Evolutionary conservation across 306 rosid genomes (phyloP), one percentile per base, ranked within the genome.

Genomic region (Arachis stenosperma): DNA sequence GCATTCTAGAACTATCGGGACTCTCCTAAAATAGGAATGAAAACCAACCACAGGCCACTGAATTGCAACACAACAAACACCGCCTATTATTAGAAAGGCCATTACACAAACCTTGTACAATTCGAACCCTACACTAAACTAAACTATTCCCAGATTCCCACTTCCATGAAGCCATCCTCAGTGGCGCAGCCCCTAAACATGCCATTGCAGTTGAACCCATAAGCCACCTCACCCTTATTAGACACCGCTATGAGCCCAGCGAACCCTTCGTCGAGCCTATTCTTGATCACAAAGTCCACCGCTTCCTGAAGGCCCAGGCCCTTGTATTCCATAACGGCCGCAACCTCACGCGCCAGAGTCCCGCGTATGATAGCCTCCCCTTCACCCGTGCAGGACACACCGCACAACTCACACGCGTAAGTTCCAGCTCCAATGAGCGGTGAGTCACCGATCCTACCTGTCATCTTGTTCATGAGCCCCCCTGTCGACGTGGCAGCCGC

Each of bases 331-430:
- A 95, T 95, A 73, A 95, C 96, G 0, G 99, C 99, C 4, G 81
- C 91, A 17, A 91, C 98, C 74, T 91, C 99, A 33, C 99, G 90
- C 8, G 98, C 99, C 77, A 95, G 65, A 0, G 99, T 94, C 5
- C 90, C 93, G 0, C 98, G 94, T 44, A 94, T 94, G 84, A 94
- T 94, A 0, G 99, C 99, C 73, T 94, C 99, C 0, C 99, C 99
- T 46, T 94, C 99, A 1, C 99, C 99, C 0, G 99, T 91, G 87
- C 99, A 91, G 3, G 99, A 94, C 0, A 94, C 96, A 58, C 98
- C 99, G 44, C 98, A 90, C 2, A 91, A 9, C 40, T 86, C 73
- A 62, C 99, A 85, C 6, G 99, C 99, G 79, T 91, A 94, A 0
- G 99, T 94, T 6, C 98, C 99, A 0, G 96, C 92, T 0, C 99